Base-by-base conservation (phyloP, 352 stramenopile genomes). In the Phytophthora hybrid region DNA sequence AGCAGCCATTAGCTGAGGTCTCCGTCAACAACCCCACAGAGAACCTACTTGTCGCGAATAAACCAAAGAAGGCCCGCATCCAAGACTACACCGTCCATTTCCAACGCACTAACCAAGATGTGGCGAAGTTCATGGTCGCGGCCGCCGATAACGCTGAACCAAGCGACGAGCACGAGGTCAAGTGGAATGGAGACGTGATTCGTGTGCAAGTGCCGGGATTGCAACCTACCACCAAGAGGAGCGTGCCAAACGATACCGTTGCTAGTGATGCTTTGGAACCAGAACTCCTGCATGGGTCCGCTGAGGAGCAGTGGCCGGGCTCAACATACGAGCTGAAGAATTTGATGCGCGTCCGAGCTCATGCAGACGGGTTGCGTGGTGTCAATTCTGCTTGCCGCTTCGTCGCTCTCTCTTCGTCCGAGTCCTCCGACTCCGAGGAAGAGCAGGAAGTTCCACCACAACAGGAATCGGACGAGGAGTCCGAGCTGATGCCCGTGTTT, bases 331-430 rank as follows among this genome's bases (percentile, higher is more conserved):
- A 89, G 11, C 63, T 92, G 8, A 73, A 78, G 32, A 64, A 87
- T 39, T 60, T 92, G 11, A 56, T 71, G 55, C 73, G 83, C 11
- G 88, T 91, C 53, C 80, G 82, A 19, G 67, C 85, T 14, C 63
- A 77, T 49, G 71, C 70, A 13, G 85, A 92, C 62, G 83, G 83
- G 10, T 85, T 89, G 32, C 85, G 85, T 14, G 63, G 69, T 26
- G 80, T 92, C 29, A 92, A 92, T 61, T 58, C 60, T 1, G 78
- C 52, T 8, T 88, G 78, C 44, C 75, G 62, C 5, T 92, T 92
- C 59, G 66, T 83, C 8, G 53, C 71, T 1, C 51, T 90, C 31
- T 82, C 81, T 18, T 87, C 74, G 0, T 85, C 79, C 1, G 72
- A 79, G 58, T 79, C 72, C 31, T 75, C 73, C 10, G 62, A 76